phyloP scores from a whole-genome alignment of 192 early-diverging fungal genomes.

The Gaertneriomyces semiglobifer region DNA sequence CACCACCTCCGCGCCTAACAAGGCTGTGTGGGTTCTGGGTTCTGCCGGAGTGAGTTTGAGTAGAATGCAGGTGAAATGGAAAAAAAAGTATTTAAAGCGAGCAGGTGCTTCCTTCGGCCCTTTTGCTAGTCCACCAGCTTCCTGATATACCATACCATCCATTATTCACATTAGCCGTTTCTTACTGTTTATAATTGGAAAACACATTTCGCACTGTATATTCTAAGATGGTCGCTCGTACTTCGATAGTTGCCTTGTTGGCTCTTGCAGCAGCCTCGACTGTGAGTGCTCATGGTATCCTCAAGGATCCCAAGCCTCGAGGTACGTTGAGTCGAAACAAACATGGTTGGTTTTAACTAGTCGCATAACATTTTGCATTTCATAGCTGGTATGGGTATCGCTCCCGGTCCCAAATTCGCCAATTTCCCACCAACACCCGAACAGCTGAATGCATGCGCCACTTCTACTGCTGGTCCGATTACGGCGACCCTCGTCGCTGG shows the following conservation, averaged over 20 bases:
- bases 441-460: constrained; percentile 31
- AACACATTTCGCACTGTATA: too few relatives aligned
- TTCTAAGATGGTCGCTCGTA: background rate
- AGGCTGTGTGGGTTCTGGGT: too few relatives aligned
- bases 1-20: too few relatives aligned
- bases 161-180: too few relatives aligned
- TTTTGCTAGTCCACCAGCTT: too few relatives aligned
- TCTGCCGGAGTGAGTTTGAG: too few relatives aligned
- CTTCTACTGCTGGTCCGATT: constrained; percentile 9
- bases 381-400: constrained; percentile 32
- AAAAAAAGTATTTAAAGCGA: too few relatives aligned
- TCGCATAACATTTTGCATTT: constrained; percentile 3
- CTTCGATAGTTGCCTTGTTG: background rate
- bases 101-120: too few relatives aligned
- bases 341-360: background rate
- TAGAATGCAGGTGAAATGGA: too few relatives aligned
- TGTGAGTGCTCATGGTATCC: constrained; percentile 26
- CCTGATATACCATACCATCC: too few relatives aligned
- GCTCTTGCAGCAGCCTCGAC: constrained; percentile 1
- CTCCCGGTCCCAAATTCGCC: constrained; percentile 36
- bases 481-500: constrained; percentile 33
- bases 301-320: constrained; percentile 23
- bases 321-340: constrained; percentile 1
- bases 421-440: constrained; percentile 40
- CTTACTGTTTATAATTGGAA: too few relatives aligned